These are phyloP conservation scores for Adansonia grandidieri DNA, from an alignment of 441 rosid species.

Conservation along the genomic window DNA sequence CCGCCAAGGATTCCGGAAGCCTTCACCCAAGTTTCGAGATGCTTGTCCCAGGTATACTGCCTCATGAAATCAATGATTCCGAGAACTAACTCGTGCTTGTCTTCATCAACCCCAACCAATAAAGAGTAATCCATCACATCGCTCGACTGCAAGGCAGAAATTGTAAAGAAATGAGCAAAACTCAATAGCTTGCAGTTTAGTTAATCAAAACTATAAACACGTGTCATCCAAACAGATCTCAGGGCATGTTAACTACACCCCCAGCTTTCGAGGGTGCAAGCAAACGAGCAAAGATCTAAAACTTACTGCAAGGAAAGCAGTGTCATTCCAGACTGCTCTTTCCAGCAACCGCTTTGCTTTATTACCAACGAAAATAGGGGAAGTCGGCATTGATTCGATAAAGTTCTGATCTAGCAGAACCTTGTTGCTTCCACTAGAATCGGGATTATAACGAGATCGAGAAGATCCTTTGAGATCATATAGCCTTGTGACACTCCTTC, in stretches of 20 bases:
- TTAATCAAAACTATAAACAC: background rate
- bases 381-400: too few relatives aligned
- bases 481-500: slow-evolving; percentile 73
- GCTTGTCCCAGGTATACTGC: slow-evolving; percentile 99
- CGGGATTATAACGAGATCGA: slow-evolving; percentile 88
- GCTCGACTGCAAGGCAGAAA: slow-evolving; percentile 55
- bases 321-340: too few relatives aligned
- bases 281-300: too few relatives aligned
- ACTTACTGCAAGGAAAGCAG: too few relatives aligned
- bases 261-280: background rate
- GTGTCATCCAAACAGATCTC: too few relatives aligned
- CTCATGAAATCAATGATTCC: slow-evolving; percentile 98
- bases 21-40: slow-evolving; percentile 95
- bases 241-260: background rate
- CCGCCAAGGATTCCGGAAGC: slow-evolving; percentile 94
- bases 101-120: slow-evolving; percentile 89
- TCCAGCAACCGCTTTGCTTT: too few relatives aligned
- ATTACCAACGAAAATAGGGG: too few relatives aligned
- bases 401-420: too few relatives aligned
- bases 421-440: too few relatives aligned
- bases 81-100: slow-evolving; percentile 83
- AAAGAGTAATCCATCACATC: slow-evolving; percentile 98
- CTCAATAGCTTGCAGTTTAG: background rate
- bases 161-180: background rate
- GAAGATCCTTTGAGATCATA: slow-evolving; percentile 97